Evolutionary conservation across 257 asterid genomes (phyloP), one percentile per base, ranked within the genome.

Genomic region (Plantago ovata): DNA sequence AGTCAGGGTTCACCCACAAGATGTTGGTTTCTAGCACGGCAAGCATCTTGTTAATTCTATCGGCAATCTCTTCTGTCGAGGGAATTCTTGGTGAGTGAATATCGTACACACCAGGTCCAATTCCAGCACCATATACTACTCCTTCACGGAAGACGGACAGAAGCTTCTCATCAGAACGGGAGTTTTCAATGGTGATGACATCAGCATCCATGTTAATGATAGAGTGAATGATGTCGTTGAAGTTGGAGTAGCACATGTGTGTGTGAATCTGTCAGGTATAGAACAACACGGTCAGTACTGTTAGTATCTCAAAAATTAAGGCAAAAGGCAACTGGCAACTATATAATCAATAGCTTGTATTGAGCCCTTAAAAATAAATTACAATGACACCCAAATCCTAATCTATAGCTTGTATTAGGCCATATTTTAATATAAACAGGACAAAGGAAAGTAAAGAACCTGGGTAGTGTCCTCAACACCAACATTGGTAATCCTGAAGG

Each of bases 171-270:
- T 92, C 98, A 1, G 98, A 92, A 12, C 95, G 82, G 0, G 98
- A 92, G 90, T 92, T 92, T 78, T 92, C 98, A 4, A 92, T 92
- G 20, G 98, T 92, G 82, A 92, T 92, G 61, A 92, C 98, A 59
- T 91, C 96, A 7, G 98, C 96, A 28, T 91, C 98, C 96, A 91
- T 91, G 90, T 91, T 68, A 49, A 91, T 87, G 79, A 91, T 91
- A 20, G 98, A 91, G 68, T 87, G 95, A 75, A 91, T 91, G 71
- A 91, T 91, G 70, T 87, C 98, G 39, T 91, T 91, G 93, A 91
- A 91, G 95, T 87, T 91, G 69, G 98, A 87, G 85, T 92, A 92
- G 85, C 98, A 87, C 98, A 92, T 92, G 88, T 92, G 98, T 61
- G 98, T 92, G 82, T 92, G 98, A 76, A 92, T 85, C 97, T 86